Evolutionary conservation across 108 stramenopile species (phyloP).

Genomic region (Heterococcus sp.): DNA sequence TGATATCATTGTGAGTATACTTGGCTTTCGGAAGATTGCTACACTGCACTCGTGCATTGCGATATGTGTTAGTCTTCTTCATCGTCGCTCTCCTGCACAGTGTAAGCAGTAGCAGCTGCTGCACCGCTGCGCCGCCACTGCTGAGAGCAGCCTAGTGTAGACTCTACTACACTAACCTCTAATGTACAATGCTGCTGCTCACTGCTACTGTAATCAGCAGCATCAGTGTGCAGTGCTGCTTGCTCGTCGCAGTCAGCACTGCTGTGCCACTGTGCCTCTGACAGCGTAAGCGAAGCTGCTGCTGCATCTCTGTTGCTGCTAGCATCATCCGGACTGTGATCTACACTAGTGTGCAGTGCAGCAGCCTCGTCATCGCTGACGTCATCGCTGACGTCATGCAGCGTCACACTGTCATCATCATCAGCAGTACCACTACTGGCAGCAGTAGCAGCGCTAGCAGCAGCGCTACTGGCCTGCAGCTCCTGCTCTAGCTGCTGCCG

Average conservation of each 20-base stretch:
- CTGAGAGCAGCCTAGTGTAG: slow-evolving; percentile 6
- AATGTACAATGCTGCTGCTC: too few relatives aligned
- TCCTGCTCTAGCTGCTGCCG: neutral
- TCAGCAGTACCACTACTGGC: neutral
- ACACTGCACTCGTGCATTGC: neutral
- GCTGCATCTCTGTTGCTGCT: too few relatives aligned
- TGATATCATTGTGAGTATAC: neutral
- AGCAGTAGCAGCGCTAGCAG: neutral
- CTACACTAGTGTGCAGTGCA: neutral
- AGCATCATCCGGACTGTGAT: neutral
- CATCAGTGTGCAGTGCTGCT: neutral
- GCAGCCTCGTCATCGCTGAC: too few relatives aligned
- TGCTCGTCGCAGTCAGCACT: too few relatives aligned
- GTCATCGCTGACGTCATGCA: too few relatives aligned
- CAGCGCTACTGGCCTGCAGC: neutral
- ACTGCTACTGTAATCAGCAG: neutral
- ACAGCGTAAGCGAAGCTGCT: neutral
- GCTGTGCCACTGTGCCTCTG: neutral
- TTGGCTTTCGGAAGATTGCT: neutral
- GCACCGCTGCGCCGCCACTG: neutral
- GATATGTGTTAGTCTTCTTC: neutral
- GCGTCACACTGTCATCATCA: too few relatives aligned
- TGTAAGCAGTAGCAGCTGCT: too few relatives aligned
- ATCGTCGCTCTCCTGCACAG: slow-evolving; percentile 14
- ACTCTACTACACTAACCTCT: slow-evolving; percentile 20